Conservation (phyloP, 2,329 filamentous ascomycete species). For the Pezicula neosporulosa region DNA sequence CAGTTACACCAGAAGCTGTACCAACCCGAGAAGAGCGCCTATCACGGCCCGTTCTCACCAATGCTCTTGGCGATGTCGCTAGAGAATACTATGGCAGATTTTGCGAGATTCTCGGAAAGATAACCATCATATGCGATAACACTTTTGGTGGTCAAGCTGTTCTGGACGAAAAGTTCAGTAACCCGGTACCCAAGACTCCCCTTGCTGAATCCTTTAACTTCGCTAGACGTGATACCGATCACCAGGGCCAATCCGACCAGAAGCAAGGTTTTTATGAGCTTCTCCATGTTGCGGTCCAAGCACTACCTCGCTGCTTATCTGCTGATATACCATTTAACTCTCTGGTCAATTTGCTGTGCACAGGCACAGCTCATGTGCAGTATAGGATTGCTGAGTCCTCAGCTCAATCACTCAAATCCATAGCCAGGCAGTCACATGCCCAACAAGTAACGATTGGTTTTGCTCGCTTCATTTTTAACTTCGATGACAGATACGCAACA, state of each 20-base stretch:
- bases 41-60: slow-evolving; percentile 60
- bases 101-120: slow-evolving; percentile 91
- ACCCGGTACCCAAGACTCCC: slow-evolving; percentile 86
- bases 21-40: slow-evolving; percentile 56
- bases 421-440: slow-evolving; percentile 87
- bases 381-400: slow-evolving; percentile 89
- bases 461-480: slow-evolving; percentile 96
- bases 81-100: slow-evolving; percentile 87
- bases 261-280: slow-evolving; percentile 95
- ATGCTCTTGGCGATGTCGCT: slow-evolving; percentile 68
- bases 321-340: slow-evolving; percentile 89
- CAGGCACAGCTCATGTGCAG: slow-evolving; percentile 93
- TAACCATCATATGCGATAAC: slow-evolving; percentile 94
- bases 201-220: slow-evolving; percentile 95
- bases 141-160: slow-evolving; percentile 95
- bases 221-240: slow-evolving; percentile 69
- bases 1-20: slow-evolving; percentile 17
- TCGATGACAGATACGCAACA: slow-evolving; percentile 94
- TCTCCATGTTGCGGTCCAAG: slow-evolving; percentile 91
- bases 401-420: slow-evolving; percentile 88
- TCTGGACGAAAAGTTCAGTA: slow-evolving; percentile 90
- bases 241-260: slow-evolving; percentile 68
- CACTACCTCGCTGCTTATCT: slow-evolving; percentile 88
- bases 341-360: slow-evolving; percentile 91
- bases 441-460: slow-evolving; percentile 97